Evolutionary conservation across 129 eudicot genomes (phyloP), one percentile per base, ranked within the genome.

Genomic region (Rutidosis leptorrhynchoides): DNA sequence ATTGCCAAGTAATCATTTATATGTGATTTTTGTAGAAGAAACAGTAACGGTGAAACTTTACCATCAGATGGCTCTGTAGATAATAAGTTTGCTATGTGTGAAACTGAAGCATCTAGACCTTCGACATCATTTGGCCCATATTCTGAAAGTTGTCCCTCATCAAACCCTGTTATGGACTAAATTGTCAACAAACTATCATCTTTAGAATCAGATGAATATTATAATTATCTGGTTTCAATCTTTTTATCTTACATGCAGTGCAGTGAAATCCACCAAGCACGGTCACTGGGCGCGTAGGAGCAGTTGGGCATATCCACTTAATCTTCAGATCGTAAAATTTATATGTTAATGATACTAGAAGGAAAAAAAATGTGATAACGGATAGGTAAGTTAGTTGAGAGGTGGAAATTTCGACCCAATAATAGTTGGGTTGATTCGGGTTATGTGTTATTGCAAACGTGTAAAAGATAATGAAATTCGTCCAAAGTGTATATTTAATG

Each of bases 231-330:
- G 1, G 42, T 43, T 40, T 40, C 15, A 22, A 20, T 77, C 22
- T 43, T 33, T 40, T 46, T 35, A 64, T 74, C 88, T 82, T 80
- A 89, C 99, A 94, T 58, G 99, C 97, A 65, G 95, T 75, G 82
- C 97, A 94, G 57, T 95, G 82, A 66, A 82, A 89, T 77, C 99
- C 99, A 68, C 99, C 99, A 66, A 94, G 90, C 69, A 83, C 65
- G 16, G 93, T 80, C 76, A 94, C 97, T 1, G 97, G 95, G 20
- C 99, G 97, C 71, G 97, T 94, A 37, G 99, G 99, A 74, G 99
- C 99, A 64, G 99, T 94, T 63, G 99, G 99, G 66, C 99, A 94
- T 62, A 94, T 94, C 95, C 95, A 94, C 67, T 94, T 94, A 56
- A 94, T 85, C 99, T 94, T 79, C 71, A 70, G 37, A 62, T 5